Evolutionary conservation across 176 grass and related monocot genomes (phyloP), one percentile per base, ranked within the genome.

Genomic region (Neostapfia colusana): DNA sequence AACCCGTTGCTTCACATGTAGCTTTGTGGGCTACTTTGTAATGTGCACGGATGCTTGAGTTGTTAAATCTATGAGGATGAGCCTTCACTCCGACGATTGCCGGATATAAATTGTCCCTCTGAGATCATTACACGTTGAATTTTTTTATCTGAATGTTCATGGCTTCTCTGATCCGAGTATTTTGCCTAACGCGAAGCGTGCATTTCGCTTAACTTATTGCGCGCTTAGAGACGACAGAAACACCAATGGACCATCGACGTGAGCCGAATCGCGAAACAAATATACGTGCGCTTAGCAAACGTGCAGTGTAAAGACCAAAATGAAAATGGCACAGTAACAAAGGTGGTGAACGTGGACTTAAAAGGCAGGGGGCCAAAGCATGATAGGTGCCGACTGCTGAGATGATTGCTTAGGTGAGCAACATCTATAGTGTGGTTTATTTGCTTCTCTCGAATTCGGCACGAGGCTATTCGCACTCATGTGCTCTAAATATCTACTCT

Each of bases 11-110:
- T 18, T 21, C 28, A 26, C 39, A 65, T 63, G 40, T 54, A 15
- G 10, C 63, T 62, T 59, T 68, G 10, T 62, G 34, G 62, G 34
- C 43, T 58, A 36, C 56, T 63, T 7, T 9, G 76, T 50, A 71
- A 28, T 42, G 59, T 66, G 66, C 75, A 34, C 55, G 60, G 41
- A 46, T 72, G 48, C 59, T 63, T 44, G 15, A 65, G 50, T 64
- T 34, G 57, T 51, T 65, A 72, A 39, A 49, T 67, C 23, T 49
- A 27, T 26, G 57, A 59, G 10, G 56, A 84, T 71, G 43, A 64
- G 63, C 48, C 28, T 28, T 25, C 25, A 68, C 45, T 75, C 68
- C 49, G 11, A 31, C 72, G 31, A 40, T 37, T 40, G 10, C 37
- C 24, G 55, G 56, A 12, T n/a, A 62, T 63, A 54, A 31, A 65